Evolutionary conservation across 1,284 basidiomycete genomes (phyloP).

Genomic region (Lignosus rhinocerotis): DNA sequence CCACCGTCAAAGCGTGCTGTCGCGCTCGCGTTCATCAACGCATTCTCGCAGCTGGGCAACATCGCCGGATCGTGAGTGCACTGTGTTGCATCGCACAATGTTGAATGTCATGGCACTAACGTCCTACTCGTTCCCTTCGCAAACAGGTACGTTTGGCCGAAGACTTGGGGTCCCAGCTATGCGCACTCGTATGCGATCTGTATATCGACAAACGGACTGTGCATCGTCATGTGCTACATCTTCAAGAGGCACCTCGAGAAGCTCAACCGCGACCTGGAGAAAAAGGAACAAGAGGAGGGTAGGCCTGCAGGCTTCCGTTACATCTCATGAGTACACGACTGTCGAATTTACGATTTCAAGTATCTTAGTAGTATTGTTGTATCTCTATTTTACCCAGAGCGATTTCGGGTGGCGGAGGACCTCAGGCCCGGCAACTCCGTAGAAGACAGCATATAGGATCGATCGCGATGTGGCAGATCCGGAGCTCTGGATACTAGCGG

Average conservation of each 20-base stretch:
- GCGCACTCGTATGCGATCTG: conserved; percentile 49
- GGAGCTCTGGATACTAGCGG: not conserved
- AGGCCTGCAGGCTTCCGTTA: conserved; percentile 51
- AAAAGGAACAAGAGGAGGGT: conserved; percentile 43
- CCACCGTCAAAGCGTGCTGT: conserved; percentile 78
- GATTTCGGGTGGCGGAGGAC: not conserved
- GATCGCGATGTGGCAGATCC: conserved; percentile 12
- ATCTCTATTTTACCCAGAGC: not conserved
- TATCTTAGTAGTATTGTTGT: not conserved
- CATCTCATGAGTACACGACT: conserved; percentile 18
- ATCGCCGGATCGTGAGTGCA: conserved; percentile 68
- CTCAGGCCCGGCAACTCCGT: not conserved
- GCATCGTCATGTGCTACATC: conserved; percentile 54
- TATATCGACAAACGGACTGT: conserved; percentile 46
- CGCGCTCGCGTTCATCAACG: conserved; percentile 72
- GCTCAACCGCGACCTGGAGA: conserved; percentile 48
- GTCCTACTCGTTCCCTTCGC: not conserved
- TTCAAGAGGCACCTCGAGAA: conserved; percentile 52
- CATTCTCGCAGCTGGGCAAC: conserved; percentile 75
- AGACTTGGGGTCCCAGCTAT: conserved; percentile 43
- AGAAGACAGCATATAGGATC: conserved; percentile 4
- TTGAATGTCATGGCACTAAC: not conserved
- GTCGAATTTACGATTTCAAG: not conserved
- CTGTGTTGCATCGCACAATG: not conserved
- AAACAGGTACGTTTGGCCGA: conserved; percentile 42